Evolutionary conservation across 768 basidiomycete genomes (phyloP), one percentile per base, ranked within the genome.

Genomic region (Podaxis sp.): DNA sequence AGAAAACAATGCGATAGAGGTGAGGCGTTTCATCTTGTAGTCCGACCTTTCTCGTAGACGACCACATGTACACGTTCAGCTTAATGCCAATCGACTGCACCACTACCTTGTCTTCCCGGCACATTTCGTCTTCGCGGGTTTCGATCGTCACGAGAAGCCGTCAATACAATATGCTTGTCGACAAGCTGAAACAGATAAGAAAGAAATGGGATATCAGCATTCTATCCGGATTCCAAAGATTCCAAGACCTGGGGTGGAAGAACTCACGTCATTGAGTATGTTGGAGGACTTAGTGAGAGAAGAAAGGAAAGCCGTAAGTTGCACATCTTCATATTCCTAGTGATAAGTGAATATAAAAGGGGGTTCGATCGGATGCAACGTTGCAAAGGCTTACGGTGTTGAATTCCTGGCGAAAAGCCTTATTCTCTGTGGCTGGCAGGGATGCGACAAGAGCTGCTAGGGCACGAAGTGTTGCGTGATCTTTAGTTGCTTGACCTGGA

Each of bases 321-420:
- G 93, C 14, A 96, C 94, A 70, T 99, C 95, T 68, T 90, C 90
- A 73, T 95, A 93, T 83, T 99, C 96, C 94, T 97, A 66, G 23
- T 28, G 47, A 55, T 35, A 23, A 47, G 36, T n/a, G 48, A 53
- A 59, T 61, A 48, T 10, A 25, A 18, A 37, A 14, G 36, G 23
- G 18, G 51, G 59, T 59, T 14, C 37, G 5, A 28, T 50, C 11
- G 52, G 36, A 37, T 37, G 51, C 23, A 56, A 55, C 35, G 27
- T 38, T n/a, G 38, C 40, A 70, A 13, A 50, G 7, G 46, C 83
- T 50, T 66, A 94, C 95, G 1, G 89, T 95, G 59, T 91, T 81
- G 65, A 97, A 96, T 74, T 98, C 96, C 63, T 91, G 82, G 46
- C 90, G 80, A 76, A 98, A 97, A 13, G 80, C 82, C 63, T 81